Base-by-base conservation (phyloP, 140 eudicot genomes). In the Anethum foeniculum region DNA sequence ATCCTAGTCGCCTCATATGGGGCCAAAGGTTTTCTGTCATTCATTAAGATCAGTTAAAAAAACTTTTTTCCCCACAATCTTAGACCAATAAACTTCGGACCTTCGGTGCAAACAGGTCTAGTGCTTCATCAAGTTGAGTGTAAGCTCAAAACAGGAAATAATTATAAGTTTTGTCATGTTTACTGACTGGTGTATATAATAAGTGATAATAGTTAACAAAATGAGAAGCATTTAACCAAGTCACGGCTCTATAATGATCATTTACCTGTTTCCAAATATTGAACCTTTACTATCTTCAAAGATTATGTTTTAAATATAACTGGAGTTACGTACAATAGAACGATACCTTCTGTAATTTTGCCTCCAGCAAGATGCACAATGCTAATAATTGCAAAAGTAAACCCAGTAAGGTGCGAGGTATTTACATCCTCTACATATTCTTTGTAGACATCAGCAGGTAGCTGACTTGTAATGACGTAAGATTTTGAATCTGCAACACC, bases 321-420 rank as follows among this genome's bases (percentile, higher is more conserved):
- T 23, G 38, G 84, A 54, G n/a, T 28, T 48, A 65, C 30, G 15
- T 76, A 60, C 80, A 75, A 39, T 79, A 74, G 76, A 44, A 36
- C 60, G 28, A 80, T 85, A 94, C 97, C 99, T 88, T 94, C 97
- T 0, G 93, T 79, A 54, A 94, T 85, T 85, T 87, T 94, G 82
- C 97, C 97, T 74, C 98, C 99, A 77, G 91, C 90, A 77, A 94
- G 95, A 80, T 89, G 91, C 81, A 90, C 86, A 48, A 94, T 88
- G 79, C 97, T 88, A 71, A 92, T 72, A 54, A 92, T 89, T 49
- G 88, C 95, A 71, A 94, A 94, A 34, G 93, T 77, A 18, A 94
- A 88, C 16, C 97, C 99, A 18, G 87, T 84, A 76, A 90, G 75
- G 62, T 90, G 95, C 21, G 92, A 85, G 32, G 83, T 84, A 77